Conservation (phyloP, 306 rosid genomes). For the Gynostemma pentaphyllum region DNA sequence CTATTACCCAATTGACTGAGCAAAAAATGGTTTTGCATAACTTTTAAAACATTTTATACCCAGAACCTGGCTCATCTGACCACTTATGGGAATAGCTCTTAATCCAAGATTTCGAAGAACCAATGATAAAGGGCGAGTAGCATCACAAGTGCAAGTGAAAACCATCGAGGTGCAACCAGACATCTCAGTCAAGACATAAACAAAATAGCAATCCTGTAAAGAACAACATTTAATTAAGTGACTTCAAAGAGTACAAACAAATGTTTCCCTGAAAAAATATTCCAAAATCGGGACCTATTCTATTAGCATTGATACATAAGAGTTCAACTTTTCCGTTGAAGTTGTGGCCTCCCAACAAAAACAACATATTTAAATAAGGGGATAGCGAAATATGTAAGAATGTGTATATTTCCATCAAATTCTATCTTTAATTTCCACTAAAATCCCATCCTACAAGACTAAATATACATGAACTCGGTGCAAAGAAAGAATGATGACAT, state of each 20-base stretch:
- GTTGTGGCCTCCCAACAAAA: no score
- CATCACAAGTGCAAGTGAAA: slow-evolving; percentile 80
- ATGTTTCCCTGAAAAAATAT: background rate
- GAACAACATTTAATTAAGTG: background rate
- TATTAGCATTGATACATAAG: no score
- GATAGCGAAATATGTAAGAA: no score
- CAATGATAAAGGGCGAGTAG: slow-evolving; percentile 65
- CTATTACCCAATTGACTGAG: background rate
- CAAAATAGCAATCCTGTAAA: slow-evolving; percentile 74
- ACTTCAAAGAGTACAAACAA: background rate
- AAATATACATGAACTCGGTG: no score
- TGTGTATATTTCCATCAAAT: no score
- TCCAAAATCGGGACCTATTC: no score
- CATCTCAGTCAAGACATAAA: slow-evolving; percentile 64
- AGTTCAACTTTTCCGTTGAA: no score
- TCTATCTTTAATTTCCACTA: no score
- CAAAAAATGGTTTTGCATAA: background rate
- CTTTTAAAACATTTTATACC: background rate
- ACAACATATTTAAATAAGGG: no score
- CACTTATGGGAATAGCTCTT: slow-evolving; percentile 80
- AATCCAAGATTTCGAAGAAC: slow-evolving; percentile 77
- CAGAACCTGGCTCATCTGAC: slow-evolving; percentile 83
- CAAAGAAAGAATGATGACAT: no score
- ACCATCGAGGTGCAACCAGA: slow-evolving; percentile 70
- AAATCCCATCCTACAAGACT: no score